These are phyloP conservation scores for Tricholoma flavovirens DNA, from an alignment of 768 basidiomycete species.

Conservation along the genomic window DNA sequence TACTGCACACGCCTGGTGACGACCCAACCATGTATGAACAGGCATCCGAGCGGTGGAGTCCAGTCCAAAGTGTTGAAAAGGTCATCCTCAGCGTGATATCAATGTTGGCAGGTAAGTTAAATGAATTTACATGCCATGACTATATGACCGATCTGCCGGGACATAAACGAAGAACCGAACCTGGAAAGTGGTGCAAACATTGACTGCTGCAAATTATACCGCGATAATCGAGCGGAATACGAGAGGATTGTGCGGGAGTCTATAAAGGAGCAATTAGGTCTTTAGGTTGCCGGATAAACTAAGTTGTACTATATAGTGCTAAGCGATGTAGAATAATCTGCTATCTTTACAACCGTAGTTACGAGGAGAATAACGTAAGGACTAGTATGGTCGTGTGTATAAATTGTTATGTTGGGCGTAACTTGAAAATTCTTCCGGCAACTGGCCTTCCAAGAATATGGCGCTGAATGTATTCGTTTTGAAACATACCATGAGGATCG, in stretches of 20 bases:
- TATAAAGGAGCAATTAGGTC: constrained; percentile 80
- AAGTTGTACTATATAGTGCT: too few species aligned
- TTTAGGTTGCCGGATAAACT: constrained; percentile 32
- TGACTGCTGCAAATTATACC: constrained; percentile 93
- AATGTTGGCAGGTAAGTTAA: constrained; percentile 82
- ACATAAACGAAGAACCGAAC: constrained; percentile 69
- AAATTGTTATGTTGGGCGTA: constrained; percentile 15
- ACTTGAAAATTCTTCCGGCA: constrained; percentile 37
- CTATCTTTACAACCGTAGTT: background rate
- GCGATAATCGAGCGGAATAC: constrained; percentile 85
- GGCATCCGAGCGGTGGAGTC: constrained; percentile 95
- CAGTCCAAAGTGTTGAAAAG: constrained; percentile 98
- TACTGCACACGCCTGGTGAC: constrained; percentile 90
- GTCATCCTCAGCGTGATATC: constrained; percentile 94
- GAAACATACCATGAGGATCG: constrained; percentile 74
- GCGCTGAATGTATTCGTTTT: constrained; percentile 84
- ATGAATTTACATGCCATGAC: constrained; percentile 7
- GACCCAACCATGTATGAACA: constrained; percentile 92
- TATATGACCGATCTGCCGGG: constrained; percentile 14
- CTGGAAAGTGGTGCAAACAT: constrained; percentile 97
- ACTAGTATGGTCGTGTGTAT: background rate
- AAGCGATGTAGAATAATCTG: constrained; percentile 2
- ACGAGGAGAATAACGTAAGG: background rate
- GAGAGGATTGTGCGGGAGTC: constrained; percentile 80
- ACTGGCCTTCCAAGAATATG: constrained; percentile 70